These are phyloP conservation scores for Coemansia sp. DNA, from an alignment of 192 early-diverging fungal species.

Conservation along the genomic window DNA sequence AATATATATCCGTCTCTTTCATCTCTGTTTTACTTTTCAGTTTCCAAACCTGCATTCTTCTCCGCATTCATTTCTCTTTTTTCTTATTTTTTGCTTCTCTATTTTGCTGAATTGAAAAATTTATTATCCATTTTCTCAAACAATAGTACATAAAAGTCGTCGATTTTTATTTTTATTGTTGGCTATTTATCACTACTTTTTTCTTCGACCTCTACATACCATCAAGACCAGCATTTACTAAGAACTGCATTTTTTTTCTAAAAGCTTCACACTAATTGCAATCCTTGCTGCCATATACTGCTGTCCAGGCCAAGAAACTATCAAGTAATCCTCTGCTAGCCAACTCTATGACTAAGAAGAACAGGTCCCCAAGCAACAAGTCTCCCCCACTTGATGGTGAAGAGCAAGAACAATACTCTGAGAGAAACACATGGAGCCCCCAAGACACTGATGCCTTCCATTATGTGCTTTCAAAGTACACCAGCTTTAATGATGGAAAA, in stretches of 20 bases:
- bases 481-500: slow-evolving; percentile 12
- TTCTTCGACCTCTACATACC: no score
- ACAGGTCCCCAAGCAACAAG: neutral
- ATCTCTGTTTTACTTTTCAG: neutral
- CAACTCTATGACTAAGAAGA: slow-evolving; percentile 10
- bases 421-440: slow-evolving; percentile 32
- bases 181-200: neutral
- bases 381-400: neutral
- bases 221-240: neutral
- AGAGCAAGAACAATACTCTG: neutral
- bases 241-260: neutral
- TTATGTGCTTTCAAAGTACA: slow-evolving; percentile 29
- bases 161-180: neutral
- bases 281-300: neutral
- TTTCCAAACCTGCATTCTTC: neutral
- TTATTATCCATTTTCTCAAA: neutral
- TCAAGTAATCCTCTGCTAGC: no score
- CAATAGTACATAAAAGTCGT: neutral
- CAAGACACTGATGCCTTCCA: slow-evolving; percentile 41
- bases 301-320: no score
- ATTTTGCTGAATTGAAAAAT: neutral
- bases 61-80: no score
- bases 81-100: no score
- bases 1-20: neutral
- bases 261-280: neutral